A percentile compares a stretch with the other conserved stretches of the same genome.
Conservation (phyloP, 2,329 filamentous ascomycete genomes). For the Fusarium denticulatum region DNA sequence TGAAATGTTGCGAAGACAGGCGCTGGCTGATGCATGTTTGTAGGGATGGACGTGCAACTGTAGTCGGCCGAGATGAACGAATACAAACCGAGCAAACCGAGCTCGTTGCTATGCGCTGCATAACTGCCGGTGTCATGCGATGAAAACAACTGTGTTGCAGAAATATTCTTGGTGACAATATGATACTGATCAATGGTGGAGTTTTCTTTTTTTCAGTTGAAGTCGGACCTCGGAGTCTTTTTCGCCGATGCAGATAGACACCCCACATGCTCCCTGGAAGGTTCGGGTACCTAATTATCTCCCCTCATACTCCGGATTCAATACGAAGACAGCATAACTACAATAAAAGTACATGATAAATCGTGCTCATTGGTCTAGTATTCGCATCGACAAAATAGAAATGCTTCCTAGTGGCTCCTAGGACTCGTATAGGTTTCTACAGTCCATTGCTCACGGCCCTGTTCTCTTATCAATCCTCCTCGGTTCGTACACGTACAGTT, state of each 20-base stretch:
- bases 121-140: constrained; percentile 9
- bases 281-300: background rate
- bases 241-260: constrained; percentile 11
- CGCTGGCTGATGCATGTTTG: constrained; percentile 51
- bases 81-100: constrained; percentile 42
- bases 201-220: constrained; percentile 13
- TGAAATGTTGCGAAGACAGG: constrained; percentile 49
- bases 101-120: constrained; percentile 37
- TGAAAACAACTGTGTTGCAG: background rate
- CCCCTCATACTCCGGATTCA: background rate
- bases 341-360: background rate
- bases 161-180: background rate
- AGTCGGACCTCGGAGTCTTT: constrained; percentile 37
- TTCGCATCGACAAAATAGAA: constrained; percentile 12
- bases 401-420: constrained; percentile 21
- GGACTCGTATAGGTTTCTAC: constrained; percentile 24
- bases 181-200: background rate
- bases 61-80: constrained; percentile 22
- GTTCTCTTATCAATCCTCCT: background rate
- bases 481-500: constrained; percentile 17
- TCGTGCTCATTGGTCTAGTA: background rate
- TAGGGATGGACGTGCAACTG: constrained; percentile 21
- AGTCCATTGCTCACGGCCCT: background rate
- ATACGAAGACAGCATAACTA: background rate
- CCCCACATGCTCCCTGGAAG: background rate